phyloP scores from a whole-genome alignment of 2,329 filamentous ascomycete species.

The Claviceps capensis region DNA sequence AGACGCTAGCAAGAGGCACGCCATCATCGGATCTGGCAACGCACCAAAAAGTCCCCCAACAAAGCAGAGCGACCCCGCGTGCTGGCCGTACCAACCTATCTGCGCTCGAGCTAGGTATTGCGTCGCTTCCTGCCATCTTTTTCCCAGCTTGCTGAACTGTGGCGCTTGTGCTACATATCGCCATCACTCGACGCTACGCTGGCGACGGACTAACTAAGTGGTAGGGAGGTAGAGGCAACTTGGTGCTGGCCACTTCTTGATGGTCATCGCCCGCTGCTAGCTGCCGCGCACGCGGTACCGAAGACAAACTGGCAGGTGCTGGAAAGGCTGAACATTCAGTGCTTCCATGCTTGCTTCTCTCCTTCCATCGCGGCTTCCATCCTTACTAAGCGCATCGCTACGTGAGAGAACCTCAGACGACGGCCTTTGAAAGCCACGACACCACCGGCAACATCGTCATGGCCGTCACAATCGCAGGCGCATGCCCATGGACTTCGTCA shows the following conservation, averaged over 20 bases:
- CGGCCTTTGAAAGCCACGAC: background rate
- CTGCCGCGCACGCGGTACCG: background rate
- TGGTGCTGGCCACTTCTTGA: background rate
- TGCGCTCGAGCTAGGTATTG: background rate
- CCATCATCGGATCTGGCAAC: background rate
- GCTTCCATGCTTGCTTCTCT: background rate
- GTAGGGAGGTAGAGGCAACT: background rate
- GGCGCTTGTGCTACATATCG: background rate
- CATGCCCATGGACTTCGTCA: conserved; percentile 1
- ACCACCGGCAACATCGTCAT: conserved; percentile 1
- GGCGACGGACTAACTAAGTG: background rate
- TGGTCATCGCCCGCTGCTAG: background rate
- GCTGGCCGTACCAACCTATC: background rate
- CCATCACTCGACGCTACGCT: background rate
- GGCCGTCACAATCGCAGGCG: conserved; percentile 3
- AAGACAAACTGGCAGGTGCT: background rate
- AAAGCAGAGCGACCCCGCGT: conserved; percentile 5
- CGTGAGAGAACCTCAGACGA: background rate
- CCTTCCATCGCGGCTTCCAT: conserved; percentile 3
- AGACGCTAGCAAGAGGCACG: background rate
- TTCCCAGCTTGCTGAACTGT: too few relatives aligned
- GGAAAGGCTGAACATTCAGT: background rate
- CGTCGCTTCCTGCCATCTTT: too few relatives aligned
- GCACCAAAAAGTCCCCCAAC: background rate
- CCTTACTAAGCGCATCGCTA: conserved; percentile 2